Evolutionary conservation across 1,139 yeast genomes (phyloP).

Genomic region (Yamadazyma siamensis): DNA sequence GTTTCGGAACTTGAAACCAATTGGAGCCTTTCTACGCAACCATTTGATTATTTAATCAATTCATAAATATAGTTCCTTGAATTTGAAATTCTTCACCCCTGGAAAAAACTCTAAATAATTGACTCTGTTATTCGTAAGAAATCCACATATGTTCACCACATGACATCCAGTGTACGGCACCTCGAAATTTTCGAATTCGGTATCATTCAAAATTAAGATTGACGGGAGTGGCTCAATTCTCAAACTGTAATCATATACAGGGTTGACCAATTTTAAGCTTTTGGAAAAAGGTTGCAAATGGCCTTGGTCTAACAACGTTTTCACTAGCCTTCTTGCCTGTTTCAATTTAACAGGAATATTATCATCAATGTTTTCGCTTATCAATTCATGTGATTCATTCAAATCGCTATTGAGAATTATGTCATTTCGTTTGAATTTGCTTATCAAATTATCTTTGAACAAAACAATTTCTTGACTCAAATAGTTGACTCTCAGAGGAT

Average conservation of each 20-base stretch:
- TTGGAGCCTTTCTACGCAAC: too few species aligned
- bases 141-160: conserved; percentile 67
- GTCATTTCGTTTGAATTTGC: conserved; percentile 67
- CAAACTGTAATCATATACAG: conserved; percentile 69
- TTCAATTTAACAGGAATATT: conserved; percentile 37
- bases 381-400: conserved; percentile 18
- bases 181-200: conserved; percentile 67
- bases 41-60: too few species aligned
- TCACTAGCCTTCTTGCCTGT: conserved; percentile 73
- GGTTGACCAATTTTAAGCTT: conserved; percentile 57
- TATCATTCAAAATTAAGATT: conserved; percentile 62
- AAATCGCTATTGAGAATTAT: conserved; percentile 49
- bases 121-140: conserved; percentile 44
- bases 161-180: conserved; percentile 81
- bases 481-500: conserved; percentile 77
- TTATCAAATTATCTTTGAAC: conserved; percentile 68
- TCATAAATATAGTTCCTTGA: conserved; percentile 41
- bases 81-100: conserved; percentile 45
- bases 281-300: conserved; percentile 76
- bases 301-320: conserved; percentile 84
- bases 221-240: conserved; percentile 78
- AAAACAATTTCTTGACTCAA: conserved; percentile 80
- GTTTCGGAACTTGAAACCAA: too few species aligned
- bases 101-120: conserved; percentile 75
- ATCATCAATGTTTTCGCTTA: conserved; percentile 16